phyloP scores from a whole-genome alignment of 257 asterid genomes.

The Catharanthus roseus region DNA sequence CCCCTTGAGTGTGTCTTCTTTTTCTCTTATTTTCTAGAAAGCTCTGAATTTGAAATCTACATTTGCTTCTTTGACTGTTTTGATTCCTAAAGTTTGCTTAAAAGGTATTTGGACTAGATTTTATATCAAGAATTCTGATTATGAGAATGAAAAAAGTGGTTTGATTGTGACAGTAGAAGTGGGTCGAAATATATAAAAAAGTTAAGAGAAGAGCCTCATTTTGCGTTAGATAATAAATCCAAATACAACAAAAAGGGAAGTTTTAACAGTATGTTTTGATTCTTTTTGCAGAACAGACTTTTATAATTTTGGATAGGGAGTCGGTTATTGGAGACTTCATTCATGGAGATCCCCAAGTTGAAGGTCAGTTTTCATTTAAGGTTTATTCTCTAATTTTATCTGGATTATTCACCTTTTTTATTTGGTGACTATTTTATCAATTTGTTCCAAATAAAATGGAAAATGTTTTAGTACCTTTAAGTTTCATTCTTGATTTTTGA shows the following conservation, averaged over 20 bases:
- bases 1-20: slow-evolving; percentile 46
- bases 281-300: slow-evolving; percentile 76
- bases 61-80: not conserved
- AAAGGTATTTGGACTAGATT: too few species aligned
- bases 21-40: not conserved
- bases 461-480: not conserved
- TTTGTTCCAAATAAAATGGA: not conserved
- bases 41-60: not conserved
- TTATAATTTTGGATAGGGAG: slow-evolving; percentile 73
- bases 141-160: too few species aligned
- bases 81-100: not conserved
- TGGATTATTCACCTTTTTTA: not conserved
- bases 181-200: too few species aligned
- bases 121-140: too few species aligned
- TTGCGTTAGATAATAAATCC: too few species aligned
- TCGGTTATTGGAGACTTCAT: slow-evolving; percentile 57
- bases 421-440: not conserved
- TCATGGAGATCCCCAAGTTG: slow-evolving; percentile 67
- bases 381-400: not conserved
- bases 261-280: not conserved
- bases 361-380: slow-evolving; percentile 41
- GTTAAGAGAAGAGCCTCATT: too few species aligned
- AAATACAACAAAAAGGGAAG: not conserved
- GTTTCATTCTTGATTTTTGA: not conserved
- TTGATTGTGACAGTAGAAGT: too few species aligned